Base-by-base conservation (phyloP, 768 basidiomycete species). In the Tricholoma terreum region DNA sequence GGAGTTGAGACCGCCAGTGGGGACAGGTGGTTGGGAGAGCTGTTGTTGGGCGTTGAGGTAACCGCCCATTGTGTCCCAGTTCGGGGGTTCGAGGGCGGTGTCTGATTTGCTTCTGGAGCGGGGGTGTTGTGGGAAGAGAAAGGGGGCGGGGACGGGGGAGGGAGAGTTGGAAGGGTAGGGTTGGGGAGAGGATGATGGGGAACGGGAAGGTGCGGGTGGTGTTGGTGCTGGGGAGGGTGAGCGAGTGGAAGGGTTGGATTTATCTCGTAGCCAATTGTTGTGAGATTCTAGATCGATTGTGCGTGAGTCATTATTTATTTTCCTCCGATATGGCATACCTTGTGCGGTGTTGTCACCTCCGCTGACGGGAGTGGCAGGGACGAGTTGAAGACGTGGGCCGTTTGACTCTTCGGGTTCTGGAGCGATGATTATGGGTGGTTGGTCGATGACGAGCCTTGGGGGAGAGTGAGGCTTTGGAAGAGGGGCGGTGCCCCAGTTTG, bases 351-450 rank as follows among this genome's bases (percentile, higher is more conserved):
- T 71, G 35, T 73, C 73, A 24, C 74, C 78, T 34, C 84, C 86
- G 58, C 81, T 82, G 55, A 93, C 78, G 7, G 91, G 91, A 3
- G 91, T 93, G 19, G 90, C 89, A 40, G 91, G 91, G 6, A 92
- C 89, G 59, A 93, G 86, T 65, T 90, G 84, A 58, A 93, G 78
- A 52, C 80, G 81, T 0, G 87, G 89, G 0, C 86, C 84, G 8
- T 73, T 71, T 54, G 73, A 70, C 27, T 74, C 73, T 35, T 80
- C 82, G 54, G 80, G 79, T 3, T 82, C 80, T 2, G 85, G 86
- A 11, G 84, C 84, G 62, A 86, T 86, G 8, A 79, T 72, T 19
- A 75, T 73, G 8, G 73, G 72, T 1, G 72, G 69, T 42, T 85
- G 84, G 1, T 89, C 85, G 69, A 85, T 77, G 21, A 79, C 68